phyloP scores from a whole-genome alignment of 768 basidiomycete genomes.

The Lactarius pseudohatsudake region DNA sequence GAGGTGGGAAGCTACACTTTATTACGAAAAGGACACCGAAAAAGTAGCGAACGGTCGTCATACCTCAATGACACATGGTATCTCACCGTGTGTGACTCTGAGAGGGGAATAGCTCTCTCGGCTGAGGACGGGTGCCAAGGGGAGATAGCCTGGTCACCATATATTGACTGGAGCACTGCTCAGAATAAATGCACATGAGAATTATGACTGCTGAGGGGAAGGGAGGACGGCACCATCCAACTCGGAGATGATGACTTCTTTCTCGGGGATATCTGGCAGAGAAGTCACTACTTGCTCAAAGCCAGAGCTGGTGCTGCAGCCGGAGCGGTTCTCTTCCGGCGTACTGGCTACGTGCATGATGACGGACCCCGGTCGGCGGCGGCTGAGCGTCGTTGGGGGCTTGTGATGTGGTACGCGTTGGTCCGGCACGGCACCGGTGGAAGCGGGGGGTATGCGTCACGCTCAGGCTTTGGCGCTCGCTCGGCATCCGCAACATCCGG shows the following conservation, averaged over 20 bases:
- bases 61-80: constrained; percentile 68
- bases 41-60: constrained; percentile 33
- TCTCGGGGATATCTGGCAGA: constrained; percentile 16
- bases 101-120: constrained; percentile 14
- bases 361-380: not conserved
- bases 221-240: constrained; percentile 22
- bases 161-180: constrained; percentile 78
- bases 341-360: not conserved
- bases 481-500: not conserved
- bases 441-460: not conserved
- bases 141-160: constrained; percentile 65
- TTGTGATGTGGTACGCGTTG: not conserved
- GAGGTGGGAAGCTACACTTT: constrained; percentile 48
- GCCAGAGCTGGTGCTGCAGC: not conserved
- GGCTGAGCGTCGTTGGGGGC: not conserved
- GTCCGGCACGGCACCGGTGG: not conserved
- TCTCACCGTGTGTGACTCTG: constrained; percentile 45
- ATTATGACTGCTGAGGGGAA: not conserved
- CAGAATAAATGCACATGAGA: constrained; percentile 11
- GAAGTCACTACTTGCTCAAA: constrained; percentile 8
- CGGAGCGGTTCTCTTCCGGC: not conserved
- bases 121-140: constrained; percentile 49
- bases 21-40: constrained; percentile 9
- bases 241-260: constrained; percentile 24
- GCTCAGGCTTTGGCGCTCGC: not conserved